Evolutionary conservation across 2,329 filamentous ascomycete species (phyloP).

Genomic region (Aspergillus jensenii): DNA sequence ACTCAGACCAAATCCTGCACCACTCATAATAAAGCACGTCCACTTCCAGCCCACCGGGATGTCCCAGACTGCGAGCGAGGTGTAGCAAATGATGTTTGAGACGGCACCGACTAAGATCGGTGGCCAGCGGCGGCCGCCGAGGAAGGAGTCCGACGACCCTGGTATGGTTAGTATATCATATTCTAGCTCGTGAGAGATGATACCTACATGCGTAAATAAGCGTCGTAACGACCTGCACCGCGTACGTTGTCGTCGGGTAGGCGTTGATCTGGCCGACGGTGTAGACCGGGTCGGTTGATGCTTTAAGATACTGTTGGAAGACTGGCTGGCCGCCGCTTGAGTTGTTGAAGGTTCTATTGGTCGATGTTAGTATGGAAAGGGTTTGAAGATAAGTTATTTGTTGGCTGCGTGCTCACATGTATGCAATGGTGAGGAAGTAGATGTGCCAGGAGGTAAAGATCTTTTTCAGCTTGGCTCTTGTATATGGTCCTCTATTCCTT

Average conservation of each 20-base stretch:
- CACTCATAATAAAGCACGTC: constrained; percentile 60
- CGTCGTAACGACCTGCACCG: constrained; percentile 59
- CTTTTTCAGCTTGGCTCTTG: constrained; percentile 54
- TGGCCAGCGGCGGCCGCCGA: constrained; percentile 62
- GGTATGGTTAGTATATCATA: neutral
- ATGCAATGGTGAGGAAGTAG: constrained; percentile 58
- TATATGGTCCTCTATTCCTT: constrained; percentile 46
- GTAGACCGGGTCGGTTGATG: constrained; percentile 46
- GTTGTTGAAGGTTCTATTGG: constrained; percentile 59
- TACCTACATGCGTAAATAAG: constrained; percentile 58
- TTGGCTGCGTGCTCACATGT: constrained; percentile 43
- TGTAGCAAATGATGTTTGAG: constrained; percentile 46
- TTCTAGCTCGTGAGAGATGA: neutral
- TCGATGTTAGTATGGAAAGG: no score
- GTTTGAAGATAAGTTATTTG: no score
- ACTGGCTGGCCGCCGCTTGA: constrained; percentile 54
- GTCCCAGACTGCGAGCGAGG: constrained; percentile 50
- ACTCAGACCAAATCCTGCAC: constrained; percentile 48
- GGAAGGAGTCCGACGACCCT: constrained; percentile 62
- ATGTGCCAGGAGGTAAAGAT: constrained; percentile 67
- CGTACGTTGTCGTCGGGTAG: constrained; percentile 60
- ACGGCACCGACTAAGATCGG: constrained; percentile 54
- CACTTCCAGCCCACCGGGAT: constrained; percentile 60
- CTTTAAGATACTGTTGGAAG: constrained; percentile 49
- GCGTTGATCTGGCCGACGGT: constrained; percentile 49